Evolutionary conservation across 495 filamentous ascomycete species (phyloP).

Genomic region (Talaromyces proteolyticus): DNA sequence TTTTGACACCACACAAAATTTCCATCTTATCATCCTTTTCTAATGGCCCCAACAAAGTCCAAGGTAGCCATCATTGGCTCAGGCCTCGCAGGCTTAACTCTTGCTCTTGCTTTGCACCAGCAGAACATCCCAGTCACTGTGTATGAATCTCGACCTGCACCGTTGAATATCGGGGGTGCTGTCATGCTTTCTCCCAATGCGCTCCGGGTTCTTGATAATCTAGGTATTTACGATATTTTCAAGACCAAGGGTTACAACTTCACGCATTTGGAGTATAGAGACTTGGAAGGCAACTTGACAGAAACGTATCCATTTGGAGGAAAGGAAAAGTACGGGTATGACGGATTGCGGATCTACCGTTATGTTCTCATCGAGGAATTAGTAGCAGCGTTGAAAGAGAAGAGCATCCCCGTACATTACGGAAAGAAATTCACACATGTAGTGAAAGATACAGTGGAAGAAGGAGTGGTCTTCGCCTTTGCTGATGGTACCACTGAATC

Average conservation of each 20-base stretch:
- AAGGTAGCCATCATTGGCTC: constrained; percentile 36
- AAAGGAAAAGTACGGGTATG: constrained; percentile 33
- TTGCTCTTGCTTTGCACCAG: constrained; percentile 37
- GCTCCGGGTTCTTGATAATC: constrained; percentile 36
- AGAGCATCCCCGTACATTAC: constrained; percentile 31
- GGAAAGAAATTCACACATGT: constrained; percentile 33
- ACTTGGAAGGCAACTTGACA: constrained; percentile 16
- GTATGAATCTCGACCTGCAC: constrained; percentile 35
- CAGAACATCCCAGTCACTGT: constrained; percentile 33
- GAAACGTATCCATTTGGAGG: constrained; percentile 40
- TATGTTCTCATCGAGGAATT: constrained; percentile 10
- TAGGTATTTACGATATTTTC: constrained; percentile 36
- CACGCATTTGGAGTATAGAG: constrained; percentile 22
- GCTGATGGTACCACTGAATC: constrained; percentile 25
- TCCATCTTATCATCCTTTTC: too few species aligned
- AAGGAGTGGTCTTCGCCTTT: constrained; percentile 32
- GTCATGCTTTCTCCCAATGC: constrained; percentile 49
- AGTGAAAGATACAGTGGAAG: constrained; percentile 20
- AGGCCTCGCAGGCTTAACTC: constrained; percentile 39
- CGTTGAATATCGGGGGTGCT: constrained; percentile 36
- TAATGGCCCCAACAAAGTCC: background rate
- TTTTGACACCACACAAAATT: too few species aligned
- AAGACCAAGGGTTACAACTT: constrained; percentile 27
- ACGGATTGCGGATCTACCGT: constrained; percentile 41
- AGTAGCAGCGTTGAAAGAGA: background rate